phyloP scores from a whole-genome alignment of 2,329 filamentous ascomycete species.

The Diaporthe citrichinensis region DNA sequence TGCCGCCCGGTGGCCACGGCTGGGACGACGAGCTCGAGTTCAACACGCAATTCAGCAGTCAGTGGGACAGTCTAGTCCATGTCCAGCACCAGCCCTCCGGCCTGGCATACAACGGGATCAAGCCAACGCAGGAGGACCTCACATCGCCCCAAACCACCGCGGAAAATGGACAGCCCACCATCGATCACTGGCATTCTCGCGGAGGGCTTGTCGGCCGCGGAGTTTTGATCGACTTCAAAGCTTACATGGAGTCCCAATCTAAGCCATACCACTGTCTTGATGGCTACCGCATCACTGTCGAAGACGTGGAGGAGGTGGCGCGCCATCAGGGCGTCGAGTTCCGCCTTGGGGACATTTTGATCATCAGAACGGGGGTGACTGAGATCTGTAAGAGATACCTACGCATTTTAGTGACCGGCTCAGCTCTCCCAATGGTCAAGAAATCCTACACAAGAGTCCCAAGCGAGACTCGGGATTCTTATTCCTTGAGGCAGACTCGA shows the following conservation, averaged over 20 bases:
- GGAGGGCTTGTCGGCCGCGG: conserved; percentile 60
- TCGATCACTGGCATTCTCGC: conserved; percentile 49
- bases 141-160: conserved; percentile 45
- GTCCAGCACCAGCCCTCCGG: conserved; percentile 60
- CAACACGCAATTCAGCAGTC: conserved; percentile 69
- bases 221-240: conserved; percentile 61
- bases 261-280: conserved; percentile 34
- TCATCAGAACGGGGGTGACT: conserved; percentile 55
- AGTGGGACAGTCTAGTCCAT: conserved; percentile 70
- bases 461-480: background rate
- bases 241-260: conserved; percentile 20
- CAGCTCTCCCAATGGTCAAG: background rate
- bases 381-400: conserved; percentile 42
- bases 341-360: conserved; percentile 54
- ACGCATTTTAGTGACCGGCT: conserved; percentile 40
- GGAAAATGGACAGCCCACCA: conserved; percentile 54
- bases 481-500: background rate
- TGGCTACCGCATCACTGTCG: conserved; percentile 41
- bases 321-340: conserved; percentile 52
- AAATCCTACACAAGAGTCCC: no score
- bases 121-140: conserved; percentile 54
- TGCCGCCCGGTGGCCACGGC: conserved; percentile 44
- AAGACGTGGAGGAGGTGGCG: conserved; percentile 52
- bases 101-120: conserved; percentile 64
- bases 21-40: conserved; percentile 67